Percentiles rank a stretch among this genome's conserved stretches.
Conservation (phyloP, 805 yeast species). For the Wilhelminamyces savonicus region DNA sequence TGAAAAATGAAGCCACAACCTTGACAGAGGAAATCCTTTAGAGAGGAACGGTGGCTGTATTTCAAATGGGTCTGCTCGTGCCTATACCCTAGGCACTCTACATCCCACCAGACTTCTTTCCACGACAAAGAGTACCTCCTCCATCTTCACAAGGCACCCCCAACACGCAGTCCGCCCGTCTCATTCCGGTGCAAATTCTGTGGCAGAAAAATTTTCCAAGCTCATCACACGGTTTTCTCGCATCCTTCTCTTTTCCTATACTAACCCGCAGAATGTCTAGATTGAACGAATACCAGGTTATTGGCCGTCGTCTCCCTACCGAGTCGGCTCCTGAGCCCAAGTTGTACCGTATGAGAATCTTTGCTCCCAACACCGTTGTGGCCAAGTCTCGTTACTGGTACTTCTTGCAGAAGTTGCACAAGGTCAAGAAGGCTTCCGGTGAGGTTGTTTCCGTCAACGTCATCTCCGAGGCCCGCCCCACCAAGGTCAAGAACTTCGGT, state of each 20-base stretch:
- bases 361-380: slow-evolving; percentile 97
- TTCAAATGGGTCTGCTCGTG: too few species aligned
- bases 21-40: too few species aligned
- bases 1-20: too few species aligned
- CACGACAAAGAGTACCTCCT: too few species aligned
- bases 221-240: too few species aligned
- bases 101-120: too few species aligned
- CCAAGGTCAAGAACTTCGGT: slow-evolving; percentile 99
- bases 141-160: too few species aligned
- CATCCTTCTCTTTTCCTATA: slow-evolving; percentile 1
- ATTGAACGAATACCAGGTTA: slow-evolving; percentile 98
- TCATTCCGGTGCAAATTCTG: too few species aligned
- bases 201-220: too few species aligned
- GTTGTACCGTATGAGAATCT: slow-evolving; percentile 99
- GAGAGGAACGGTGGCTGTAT: too few species aligned
- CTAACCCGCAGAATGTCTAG: slow-evolving; percentile 69
- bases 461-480: slow-evolving; percentile 93
- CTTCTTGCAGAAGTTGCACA: slow-evolving; percentile 98
- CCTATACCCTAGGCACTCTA: too few species aligned
- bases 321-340: slow-evolving; percentile 99
- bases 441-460: slow-evolving; percentile 92
- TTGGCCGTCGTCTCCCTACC: slow-evolving; percentile 99
- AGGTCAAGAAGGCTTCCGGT: slow-evolving; percentile 99
- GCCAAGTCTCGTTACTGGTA: slow-evolving; percentile 99
- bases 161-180: too few species aligned